Evolutionary conservation across 1,139 yeast genomes (phyloP).

Genomic region (Blastobotrys aristatus): DNA sequence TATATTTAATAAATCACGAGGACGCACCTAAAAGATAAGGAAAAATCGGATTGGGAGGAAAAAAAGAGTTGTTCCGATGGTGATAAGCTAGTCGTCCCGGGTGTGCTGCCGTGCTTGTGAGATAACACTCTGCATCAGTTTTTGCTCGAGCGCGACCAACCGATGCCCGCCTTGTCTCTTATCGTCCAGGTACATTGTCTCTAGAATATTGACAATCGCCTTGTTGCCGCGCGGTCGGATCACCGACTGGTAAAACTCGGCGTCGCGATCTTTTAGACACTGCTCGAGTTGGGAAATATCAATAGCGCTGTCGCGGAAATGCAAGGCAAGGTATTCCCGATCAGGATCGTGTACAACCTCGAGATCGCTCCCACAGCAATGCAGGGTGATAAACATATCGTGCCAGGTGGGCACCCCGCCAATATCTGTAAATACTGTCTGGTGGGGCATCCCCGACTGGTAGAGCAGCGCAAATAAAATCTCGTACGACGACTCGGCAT

Average conservation of each 20-base stretch:
- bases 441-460: constrained; percentile 13
- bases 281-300: constrained; percentile 21
- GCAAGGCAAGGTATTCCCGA: constrained; percentile 23
- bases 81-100: not conserved
- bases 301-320: constrained; percentile 21
- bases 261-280: constrained; percentile 10
- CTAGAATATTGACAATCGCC: constrained; percentile 11
- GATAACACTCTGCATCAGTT: constrained; percentile 12
- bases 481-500: constrained; percentile 20
- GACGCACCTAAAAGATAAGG: too few relatives aligned
- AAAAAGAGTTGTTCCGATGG: not conserved
- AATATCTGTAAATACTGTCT: constrained; percentile 5
- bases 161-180: not conserved
- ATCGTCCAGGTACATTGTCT: constrained; percentile 2
- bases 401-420: constrained; percentile 19
- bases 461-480: constrained; percentile 19
- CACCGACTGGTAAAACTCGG: constrained; percentile 8
- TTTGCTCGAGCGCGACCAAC: constrained; percentile 13
- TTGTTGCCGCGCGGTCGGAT: constrained; percentile 14
- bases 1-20: too few relatives aligned
- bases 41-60: not conserved
- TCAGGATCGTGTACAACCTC: constrained; percentile 19
- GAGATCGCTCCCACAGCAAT: constrained; percentile 26
- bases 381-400: constrained; percentile 25
- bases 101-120: constrained; percentile 3